A percentile compares a stretch with the other conserved stretches of the same genome.
These are phyloP conservation scores for Lactifluus subvellereus DNA, from an alignment of 768 basidiomycete genomes.

Conservation along the genomic window DNA sequence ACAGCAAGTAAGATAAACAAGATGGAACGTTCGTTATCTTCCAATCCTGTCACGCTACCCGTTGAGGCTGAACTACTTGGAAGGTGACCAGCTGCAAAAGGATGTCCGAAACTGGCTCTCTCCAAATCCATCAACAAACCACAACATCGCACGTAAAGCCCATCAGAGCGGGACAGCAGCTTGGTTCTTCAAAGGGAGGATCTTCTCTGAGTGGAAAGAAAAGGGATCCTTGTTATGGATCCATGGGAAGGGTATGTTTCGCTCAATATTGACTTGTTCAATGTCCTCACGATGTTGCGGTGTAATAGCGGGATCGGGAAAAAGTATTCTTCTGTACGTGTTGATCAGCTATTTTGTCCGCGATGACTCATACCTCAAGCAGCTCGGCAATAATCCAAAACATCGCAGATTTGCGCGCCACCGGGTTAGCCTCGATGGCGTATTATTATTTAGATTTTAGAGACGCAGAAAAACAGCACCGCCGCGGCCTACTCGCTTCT, in stretches of 20 bases:
- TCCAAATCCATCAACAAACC: conserved; percentile 6
- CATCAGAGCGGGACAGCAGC: background rate
- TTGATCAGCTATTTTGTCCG: background rate
- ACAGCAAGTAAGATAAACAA: background rate
- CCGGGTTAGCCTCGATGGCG: background rate
- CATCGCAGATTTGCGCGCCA: background rate
- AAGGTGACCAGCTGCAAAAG: conserved; percentile 5
- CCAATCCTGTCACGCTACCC: fast-evolving
- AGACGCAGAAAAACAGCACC: background rate
- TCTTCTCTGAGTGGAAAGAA: background rate
- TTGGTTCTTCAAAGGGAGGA: background rate
- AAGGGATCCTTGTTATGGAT: conserved; percentile 6
- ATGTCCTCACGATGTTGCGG: background rate
- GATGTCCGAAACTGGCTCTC: background rate
- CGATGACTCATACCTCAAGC: background rate
- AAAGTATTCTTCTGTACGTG: conserved; percentile 1
- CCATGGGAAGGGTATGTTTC: conserved; percentile 9
- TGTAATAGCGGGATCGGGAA: conserved; percentile 4
- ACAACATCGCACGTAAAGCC: background rate
- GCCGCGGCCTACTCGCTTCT: background rate
- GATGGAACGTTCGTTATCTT: conserved; percentile 6
- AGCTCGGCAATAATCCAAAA: background rate
- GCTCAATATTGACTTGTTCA: too few species aligned
- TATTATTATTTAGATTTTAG: conserved; percentile 8
- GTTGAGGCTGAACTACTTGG: background rate